These are phyloP conservation scores for Neonectria neomacrospora DNA, from an alignment of 2,329 filamentous ascomycete genomes.

Conservation along the genomic window DNA sequence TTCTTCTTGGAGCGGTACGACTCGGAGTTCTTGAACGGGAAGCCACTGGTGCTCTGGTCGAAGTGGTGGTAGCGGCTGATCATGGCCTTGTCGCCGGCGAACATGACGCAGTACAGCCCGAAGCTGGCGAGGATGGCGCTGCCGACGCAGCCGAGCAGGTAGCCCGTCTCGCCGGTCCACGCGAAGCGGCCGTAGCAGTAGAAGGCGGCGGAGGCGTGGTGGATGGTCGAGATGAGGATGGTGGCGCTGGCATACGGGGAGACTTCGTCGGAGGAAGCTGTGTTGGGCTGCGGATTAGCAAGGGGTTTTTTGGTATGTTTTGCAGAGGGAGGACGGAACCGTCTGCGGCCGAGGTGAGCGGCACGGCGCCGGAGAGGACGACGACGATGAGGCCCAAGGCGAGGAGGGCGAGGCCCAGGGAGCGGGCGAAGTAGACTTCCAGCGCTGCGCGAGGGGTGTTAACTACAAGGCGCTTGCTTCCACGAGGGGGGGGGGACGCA, in stretches of 20 bases:
- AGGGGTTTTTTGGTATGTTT: too few species aligned
- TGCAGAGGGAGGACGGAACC: constrained; percentile 45
- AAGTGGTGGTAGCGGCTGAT: constrained; percentile 51
- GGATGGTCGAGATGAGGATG: constrained; percentile 72
- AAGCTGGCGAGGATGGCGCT: constrained; percentile 68
- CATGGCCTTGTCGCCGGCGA: constrained; percentile 52
- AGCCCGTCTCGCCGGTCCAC: constrained; percentile 65
- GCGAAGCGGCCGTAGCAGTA: constrained; percentile 77
- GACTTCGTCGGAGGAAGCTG: constrained; percentile 46
- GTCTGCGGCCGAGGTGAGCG: constrained; percentile 65
- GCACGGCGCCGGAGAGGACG: constrained; percentile 76
- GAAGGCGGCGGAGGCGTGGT: constrained; percentile 71
- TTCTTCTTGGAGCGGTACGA: constrained; percentile 54
- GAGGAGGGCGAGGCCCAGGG: constrained; percentile 74
- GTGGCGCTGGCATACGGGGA: constrained; percentile 74
- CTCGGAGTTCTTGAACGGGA: constrained; percentile 52
- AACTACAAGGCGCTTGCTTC: not conserved
- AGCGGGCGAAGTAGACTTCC: constrained; percentile 79
- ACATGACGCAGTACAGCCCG: constrained; percentile 55
- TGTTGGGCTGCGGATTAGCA: constrained; percentile 21
- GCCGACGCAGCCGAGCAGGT: constrained; percentile 68
- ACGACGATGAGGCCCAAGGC: constrained; percentile 72
- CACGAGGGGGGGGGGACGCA: constrained; percentile 33
- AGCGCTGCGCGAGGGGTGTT: constrained; percentile 52
- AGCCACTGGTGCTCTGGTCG: constrained; percentile 54